Evolutionary conservation across 1,139 yeast species (phyloP).

Genomic region (Lodderomyces pseudojiufengensis): DNA sequence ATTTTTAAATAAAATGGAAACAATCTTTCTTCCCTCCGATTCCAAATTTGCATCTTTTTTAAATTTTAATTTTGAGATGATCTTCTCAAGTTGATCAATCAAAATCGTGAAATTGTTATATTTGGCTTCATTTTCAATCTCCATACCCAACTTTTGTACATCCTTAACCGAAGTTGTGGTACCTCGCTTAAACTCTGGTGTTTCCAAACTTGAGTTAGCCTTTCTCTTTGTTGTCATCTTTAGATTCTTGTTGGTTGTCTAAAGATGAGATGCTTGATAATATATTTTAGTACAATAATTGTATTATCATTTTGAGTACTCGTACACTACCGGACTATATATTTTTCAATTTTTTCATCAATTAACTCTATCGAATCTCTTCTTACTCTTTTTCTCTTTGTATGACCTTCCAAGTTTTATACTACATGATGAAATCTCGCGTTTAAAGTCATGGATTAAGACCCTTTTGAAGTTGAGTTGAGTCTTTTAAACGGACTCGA

Average conservation of each 20-base stretch:
- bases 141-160: slow-evolving; percentile 29
- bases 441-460: slow-evolving; percentile 30
- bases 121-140: slow-evolving; percentile 28
- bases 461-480: slow-evolving; percentile 43
- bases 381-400: slow-evolving; percentile 26
- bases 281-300: neutral
- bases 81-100: slow-evolving; percentile 32
- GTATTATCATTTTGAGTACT: neutral
- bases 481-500: slow-evolving; percentile 26
- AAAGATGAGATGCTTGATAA: slow-evolving; percentile 3
- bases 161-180: slow-evolving; percentile 20
- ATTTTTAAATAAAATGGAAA: slow-evolving; percentile 50
- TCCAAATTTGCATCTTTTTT: slow-evolving; percentile 27
- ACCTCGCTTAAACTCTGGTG: slow-evolving; percentile 10
- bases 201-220: slow-evolving; percentile 9
- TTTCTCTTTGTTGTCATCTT: slow-evolving; percentile 22
- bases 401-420: slow-evolving; percentile 59
- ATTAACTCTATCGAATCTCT: slow-evolving; percentile 50
- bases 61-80: slow-evolving; percentile 19
- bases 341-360: neutral
- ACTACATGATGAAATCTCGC: slow-evolving; percentile 62
- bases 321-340: neutral
- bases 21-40: slow-evolving; percentile 43
- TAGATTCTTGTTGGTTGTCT: too few species aligned
- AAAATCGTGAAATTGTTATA: slow-evolving; percentile 53